These are phyloP conservation scores for Diutina neorugosa DNA, from an alignment of 1,139 yeast genomes.

Conservation along the genomic window DNA sequence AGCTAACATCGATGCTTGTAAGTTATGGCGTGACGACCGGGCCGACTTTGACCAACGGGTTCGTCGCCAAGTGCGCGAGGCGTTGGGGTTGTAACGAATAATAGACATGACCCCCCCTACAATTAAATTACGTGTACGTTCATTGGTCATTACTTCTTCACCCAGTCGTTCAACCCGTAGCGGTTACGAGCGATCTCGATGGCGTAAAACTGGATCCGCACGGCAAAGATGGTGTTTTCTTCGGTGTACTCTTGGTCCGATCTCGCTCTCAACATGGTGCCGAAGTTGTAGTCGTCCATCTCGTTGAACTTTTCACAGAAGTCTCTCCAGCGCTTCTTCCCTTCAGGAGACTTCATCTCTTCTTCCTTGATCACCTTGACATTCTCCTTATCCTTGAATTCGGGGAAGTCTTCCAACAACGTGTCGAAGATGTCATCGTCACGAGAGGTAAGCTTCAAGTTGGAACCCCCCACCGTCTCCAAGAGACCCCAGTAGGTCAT, in stretches of 20 bases:
- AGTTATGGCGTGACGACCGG: constrained; percentile 82
- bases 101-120: not conserved
- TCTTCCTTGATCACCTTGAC: constrained; percentile 57
- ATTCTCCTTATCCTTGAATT: constrained; percentile 47
- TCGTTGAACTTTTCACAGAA: constrained; percentile 78
- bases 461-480: constrained; percentile 64
- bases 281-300: constrained; percentile 87
- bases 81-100: constrained; percentile 47
- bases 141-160: not conserved
- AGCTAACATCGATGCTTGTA: constrained; percentile 93
- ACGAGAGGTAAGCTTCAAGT: constrained; percentile 59
- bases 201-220: constrained; percentile 89
- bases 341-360: constrained; percentile 66
- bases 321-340: constrained; percentile 85
- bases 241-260: constrained; percentile 68
- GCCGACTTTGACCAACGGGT: constrained; percentile 56
- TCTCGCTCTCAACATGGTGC: constrained; percentile 74
- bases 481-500: constrained; percentile 86
- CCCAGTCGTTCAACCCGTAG: constrained; percentile 89
- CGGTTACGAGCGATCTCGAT: constrained; percentile 90
- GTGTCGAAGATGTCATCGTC: constrained; percentile 77
- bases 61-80: constrained; percentile 46
- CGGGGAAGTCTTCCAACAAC: constrained; percentile 72
- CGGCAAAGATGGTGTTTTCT: constrained; percentile 77
- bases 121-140: not conserved